Evolutionary conservation across 495 filamentous ascomycete species (phyloP).

Genomic region (Hypoxylon perforatum): DNA sequence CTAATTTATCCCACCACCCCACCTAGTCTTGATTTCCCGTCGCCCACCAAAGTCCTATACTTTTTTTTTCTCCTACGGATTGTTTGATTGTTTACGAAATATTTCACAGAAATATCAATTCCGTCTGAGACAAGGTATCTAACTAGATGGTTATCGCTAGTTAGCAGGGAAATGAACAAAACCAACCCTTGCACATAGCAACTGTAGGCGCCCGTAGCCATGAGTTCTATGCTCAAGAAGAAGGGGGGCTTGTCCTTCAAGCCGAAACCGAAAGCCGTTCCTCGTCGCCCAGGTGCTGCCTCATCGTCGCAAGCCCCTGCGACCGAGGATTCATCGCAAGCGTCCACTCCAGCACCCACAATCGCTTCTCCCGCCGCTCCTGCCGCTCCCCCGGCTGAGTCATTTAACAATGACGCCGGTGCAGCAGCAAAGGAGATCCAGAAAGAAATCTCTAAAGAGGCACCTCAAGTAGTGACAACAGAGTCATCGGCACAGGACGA

Average conservation of each 20-base stretch:
- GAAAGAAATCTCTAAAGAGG: slow-evolving; percentile 17
- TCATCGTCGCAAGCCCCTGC: slow-evolving; percentile 34
- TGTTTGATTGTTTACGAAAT: neutral
- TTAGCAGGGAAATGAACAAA: slow-evolving; percentile 24
- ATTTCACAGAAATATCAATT: slow-evolving; percentile 5
- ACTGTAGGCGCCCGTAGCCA: slow-evolving; percentile 34
- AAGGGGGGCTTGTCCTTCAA: slow-evolving; percentile 57
- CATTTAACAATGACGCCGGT: slow-evolving; percentile 10
- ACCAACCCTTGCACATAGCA: slow-evolving; percentile 13
- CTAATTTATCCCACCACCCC: slow-evolving; percentile 38
- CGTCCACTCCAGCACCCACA: slow-evolving; percentile 29
- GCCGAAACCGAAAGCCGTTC: slow-evolving; percentile 55
- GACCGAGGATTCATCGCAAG: slow-evolving; percentile 30
- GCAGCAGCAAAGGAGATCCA: neutral
- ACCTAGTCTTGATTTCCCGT: slow-evolving; percentile 18
- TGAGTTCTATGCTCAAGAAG: slow-evolving; percentile 59
- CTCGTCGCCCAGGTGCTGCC: slow-evolving; percentile 36
- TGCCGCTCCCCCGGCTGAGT: slow-evolving; percentile 18
- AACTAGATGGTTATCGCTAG: neutral
- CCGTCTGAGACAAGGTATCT: neutral
- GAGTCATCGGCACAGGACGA: neutral
- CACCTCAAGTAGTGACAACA: slow-evolving; percentile 1
- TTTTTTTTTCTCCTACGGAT: neutral
- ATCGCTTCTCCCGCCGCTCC: slow-evolving; percentile 15
- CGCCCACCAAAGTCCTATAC: slow-evolving; percentile 9